phyloP scores from a whole-genome alignment of 1,284 basidiomycete species.

The Paramarasmius palmivorus region DNA sequence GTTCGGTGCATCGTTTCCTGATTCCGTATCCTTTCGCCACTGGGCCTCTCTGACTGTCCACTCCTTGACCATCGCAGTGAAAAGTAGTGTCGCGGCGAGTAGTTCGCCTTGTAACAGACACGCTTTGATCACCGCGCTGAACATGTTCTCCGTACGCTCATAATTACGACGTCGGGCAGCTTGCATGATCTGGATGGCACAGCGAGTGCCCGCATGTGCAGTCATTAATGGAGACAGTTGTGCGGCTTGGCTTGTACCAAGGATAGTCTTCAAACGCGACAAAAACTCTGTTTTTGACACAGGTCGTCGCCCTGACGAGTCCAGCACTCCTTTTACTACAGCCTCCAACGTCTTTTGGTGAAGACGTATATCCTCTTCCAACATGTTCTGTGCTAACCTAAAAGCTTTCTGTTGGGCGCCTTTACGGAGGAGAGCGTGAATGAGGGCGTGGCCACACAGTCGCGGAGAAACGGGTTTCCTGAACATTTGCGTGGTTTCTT shows the following conservation, averaged over 20 bases:
- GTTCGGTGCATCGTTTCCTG: background rate
- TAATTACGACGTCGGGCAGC: constrained; percentile 56
- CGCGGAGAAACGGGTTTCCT: constrained; percentile 51
- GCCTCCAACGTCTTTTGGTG: constrained; percentile 47
- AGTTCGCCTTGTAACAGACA: constrained; percentile 77
- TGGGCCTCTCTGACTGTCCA: constrained; percentile 41
- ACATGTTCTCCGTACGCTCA: constrained; percentile 57
- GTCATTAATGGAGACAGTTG: constrained; percentile 30
- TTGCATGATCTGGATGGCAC: constrained; percentile 54
- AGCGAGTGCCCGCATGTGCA: constrained; percentile 37
- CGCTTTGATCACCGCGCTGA: constrained; percentile 56
- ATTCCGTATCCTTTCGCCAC: constrained; percentile 16
- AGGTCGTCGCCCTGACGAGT: constrained; percentile 11
- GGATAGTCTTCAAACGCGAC: constrained; percentile 20
- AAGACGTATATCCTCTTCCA: constrained; percentile 50
- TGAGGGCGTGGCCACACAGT: constrained; percentile 58
- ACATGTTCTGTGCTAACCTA: constrained; percentile 48
- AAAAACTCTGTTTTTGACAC: constrained; percentile 9
- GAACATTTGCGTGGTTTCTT: constrained; percentile 43
- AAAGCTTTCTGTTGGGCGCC: constrained; percentile 50
- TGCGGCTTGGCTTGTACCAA: constrained; percentile 23
- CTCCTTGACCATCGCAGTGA: constrained; percentile 65
- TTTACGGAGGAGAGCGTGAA: constrained; percentile 61
- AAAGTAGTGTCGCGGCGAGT: constrained; percentile 67
- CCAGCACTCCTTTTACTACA: constrained; percentile 32